phyloP scores from a whole-genome alignment of 1,139 yeast species.

The Yamadazyma conglobata region DNA sequence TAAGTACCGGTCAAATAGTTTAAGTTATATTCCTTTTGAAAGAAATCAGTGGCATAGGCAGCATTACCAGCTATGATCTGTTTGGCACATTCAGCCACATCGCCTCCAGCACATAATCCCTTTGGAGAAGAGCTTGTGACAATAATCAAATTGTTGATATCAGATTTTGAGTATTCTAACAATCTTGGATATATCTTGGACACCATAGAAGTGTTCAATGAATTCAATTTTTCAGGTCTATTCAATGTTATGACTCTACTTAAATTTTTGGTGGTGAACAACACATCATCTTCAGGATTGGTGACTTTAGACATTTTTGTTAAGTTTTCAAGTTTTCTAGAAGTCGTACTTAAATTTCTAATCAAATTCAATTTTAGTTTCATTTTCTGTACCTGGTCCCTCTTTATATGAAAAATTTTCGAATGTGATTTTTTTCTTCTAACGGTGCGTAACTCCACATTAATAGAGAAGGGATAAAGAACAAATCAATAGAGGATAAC shows the following conservation, averaged over 20 bases:
- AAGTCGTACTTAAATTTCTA: constrained; percentile 4
- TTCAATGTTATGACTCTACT: constrained; percentile 78
- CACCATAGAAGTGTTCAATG: constrained; percentile 79
- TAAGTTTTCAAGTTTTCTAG: constrained; percentile 1
- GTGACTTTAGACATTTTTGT: constrained; percentile 3
- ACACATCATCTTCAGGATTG: constrained; percentile 41
- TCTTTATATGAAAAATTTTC: constrained; percentile 6
- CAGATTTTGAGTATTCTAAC: constrained; percentile 70
- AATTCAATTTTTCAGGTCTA: constrained; percentile 81
- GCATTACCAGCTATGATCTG: constrained; percentile 48
- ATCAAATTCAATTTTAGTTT: constrained; percentile 4
- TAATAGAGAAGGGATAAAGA: too few species aligned
- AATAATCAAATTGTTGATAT: constrained; percentile 60
- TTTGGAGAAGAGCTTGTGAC: constrained; percentile 64
- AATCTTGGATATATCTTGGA: constrained; percentile 70
- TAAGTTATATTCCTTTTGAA: constrained; percentile 76
- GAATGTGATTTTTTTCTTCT: constrained; percentile 4
- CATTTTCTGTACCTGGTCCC: constrained; percentile 4
- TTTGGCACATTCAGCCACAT: constrained; percentile 73
- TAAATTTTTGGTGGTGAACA: constrained; percentile 58
- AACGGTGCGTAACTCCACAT: constrained; percentile 4
- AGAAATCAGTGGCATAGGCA: constrained; percentile 59
- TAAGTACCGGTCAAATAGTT: constrained; percentile 78
- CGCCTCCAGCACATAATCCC: constrained; percentile 90
- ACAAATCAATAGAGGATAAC: too few species aligned